Evolutionary conservation across 352 stramenopile genomes (phyloP).

Genomic region (Globisporangium middletonii): DNA sequence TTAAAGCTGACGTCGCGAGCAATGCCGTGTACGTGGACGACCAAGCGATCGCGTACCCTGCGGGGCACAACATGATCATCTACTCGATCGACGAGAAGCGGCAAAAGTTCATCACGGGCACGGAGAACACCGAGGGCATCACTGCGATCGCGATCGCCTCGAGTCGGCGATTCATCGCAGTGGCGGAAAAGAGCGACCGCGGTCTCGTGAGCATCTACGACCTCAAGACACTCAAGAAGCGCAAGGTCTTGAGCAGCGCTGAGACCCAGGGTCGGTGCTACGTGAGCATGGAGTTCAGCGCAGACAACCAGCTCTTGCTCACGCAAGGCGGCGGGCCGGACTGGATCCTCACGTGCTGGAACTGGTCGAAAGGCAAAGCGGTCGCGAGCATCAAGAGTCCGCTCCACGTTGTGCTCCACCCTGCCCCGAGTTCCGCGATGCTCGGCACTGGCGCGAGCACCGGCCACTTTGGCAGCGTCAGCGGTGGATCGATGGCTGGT

Average conservation of each 20-base stretch:
- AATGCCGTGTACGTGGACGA: constrained; percentile 85
- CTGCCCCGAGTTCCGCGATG: constrained; percentile 42
- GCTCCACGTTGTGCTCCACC: constrained; percentile 41
- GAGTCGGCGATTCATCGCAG: constrained; percentile 66
- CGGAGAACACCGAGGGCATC: constrained; percentile 67
- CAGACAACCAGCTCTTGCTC: constrained; percentile 88
- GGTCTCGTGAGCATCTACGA: constrained; percentile 84
- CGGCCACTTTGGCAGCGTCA: constrained; percentile 25
- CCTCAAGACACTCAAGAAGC: constrained; percentile 86
- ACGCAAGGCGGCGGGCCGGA: constrained; percentile 80
- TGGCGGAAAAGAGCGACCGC: constrained; percentile 69
- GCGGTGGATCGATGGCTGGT: constrained; percentile 14
- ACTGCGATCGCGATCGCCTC: constrained; percentile 62
- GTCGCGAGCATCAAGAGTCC: constrained; percentile 71
- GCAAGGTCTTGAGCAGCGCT: constrained; percentile 78
- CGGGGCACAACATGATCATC: constrained; percentile 83
- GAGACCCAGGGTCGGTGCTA: constrained; percentile 63
- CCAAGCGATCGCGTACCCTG: constrained; percentile 77
- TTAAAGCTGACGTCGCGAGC: constrained; percentile 81
- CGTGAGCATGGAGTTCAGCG: constrained; percentile 86
- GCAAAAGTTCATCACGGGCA: constrained; percentile 86
- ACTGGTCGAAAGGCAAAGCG: constrained; percentile 90
- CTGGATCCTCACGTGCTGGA: constrained; percentile 90
- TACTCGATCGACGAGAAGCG: constrained; percentile 89
- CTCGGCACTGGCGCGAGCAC: constrained; percentile 11